Evolutionary conservation across 306 rosid genomes (phyloP).

Genomic region (Rosa chinensis): DNA sequence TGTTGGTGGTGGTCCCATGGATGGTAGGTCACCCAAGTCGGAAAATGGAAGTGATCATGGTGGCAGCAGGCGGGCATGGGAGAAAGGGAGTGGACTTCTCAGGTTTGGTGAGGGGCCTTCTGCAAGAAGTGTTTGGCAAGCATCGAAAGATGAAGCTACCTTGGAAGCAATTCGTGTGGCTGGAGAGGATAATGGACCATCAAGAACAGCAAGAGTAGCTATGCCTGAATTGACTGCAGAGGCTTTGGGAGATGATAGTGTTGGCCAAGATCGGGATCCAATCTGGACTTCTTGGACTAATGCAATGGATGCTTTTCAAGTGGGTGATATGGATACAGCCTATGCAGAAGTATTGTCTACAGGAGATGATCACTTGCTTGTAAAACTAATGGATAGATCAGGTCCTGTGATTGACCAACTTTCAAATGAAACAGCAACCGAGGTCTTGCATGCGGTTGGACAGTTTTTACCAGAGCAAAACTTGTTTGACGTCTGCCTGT

Average conservation of each 20-base stretch:
- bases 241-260: slow-evolving; percentile 69
- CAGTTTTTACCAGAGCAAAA: slow-evolving; percentile 76
- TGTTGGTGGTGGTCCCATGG: slow-evolving; percentile 59
- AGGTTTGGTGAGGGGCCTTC: slow-evolving; percentile 98
- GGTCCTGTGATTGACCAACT: slow-evolving; percentile 89
- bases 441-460: slow-evolving; percentile 66
- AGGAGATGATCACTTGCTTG: slow-evolving; percentile 80
- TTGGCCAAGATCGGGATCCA: slow-evolving; percentile 76
- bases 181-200: slow-evolving; percentile 84
- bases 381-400: slow-evolving; percentile 88
- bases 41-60: slow-evolving; percentile 74
- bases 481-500: slow-evolving; percentile 76
- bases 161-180: slow-evolving; percentile 94
- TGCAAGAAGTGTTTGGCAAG: slow-evolving; percentile 99
- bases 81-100: slow-evolving; percentile 71
- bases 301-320: slow-evolving; percentile 93
- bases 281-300: slow-evolving; percentile 90
- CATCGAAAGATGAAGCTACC: slow-evolving; percentile 98
- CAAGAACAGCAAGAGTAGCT: slow-evolving; percentile 73
- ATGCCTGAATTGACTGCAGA: slow-evolving; percentile 86
- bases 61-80: slow-evolving; percentile 89
- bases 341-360: slow-evolving; percentile 78
- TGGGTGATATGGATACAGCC: slow-evolving; percentile 78
- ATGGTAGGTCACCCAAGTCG: slow-evolving; percentile 83
- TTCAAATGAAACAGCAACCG: slow-evolving; percentile 70